phyloP scores from a whole-genome alignment of 495 filamentous ascomycete species.

The Aspergillus panamensis region DNA sequence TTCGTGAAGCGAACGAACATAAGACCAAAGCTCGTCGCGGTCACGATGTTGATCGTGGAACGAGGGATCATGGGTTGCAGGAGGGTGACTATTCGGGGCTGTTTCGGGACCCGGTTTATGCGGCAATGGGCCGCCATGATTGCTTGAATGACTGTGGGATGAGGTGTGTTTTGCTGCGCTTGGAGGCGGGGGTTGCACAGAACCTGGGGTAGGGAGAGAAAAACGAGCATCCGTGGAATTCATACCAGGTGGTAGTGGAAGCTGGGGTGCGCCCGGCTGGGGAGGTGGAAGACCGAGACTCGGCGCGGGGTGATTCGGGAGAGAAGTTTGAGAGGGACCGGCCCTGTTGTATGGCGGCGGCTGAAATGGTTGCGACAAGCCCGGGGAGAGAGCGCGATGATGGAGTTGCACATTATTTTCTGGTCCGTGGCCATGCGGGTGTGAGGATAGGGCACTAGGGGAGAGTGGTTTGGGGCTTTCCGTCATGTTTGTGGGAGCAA shows the following conservation, averaged over 20 bases:
- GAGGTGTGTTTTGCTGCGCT: slow-evolving; percentile 30
- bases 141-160: slow-evolving; percentile 42
- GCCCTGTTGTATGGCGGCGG: slow-evolving; percentile 62
- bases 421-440: slow-evolving; percentile 55
- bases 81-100: slow-evolving; percentile 22
- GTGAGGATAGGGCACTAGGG: slow-evolving; percentile 60
- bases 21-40: slow-evolving; percentile 42
- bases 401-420: slow-evolving; percentile 40
- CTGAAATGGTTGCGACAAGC: slow-evolving; percentile 62
- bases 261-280: slow-evolving; percentile 44
- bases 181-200: slow-evolving; percentile 16
- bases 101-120: slow-evolving; percentile 31
- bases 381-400: slow-evolving; percentile 64
- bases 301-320: slow-evolving; percentile 28
- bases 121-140: slow-evolving; percentile 32
- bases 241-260: slow-evolving; percentile 52
- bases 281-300: slow-evolving; percentile 36
- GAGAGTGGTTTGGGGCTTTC: slow-evolving; percentile 87
- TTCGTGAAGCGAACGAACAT: slow-evolving; percentile 44
- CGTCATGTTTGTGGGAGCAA: slow-evolving; percentile 68
- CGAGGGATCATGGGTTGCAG: slow-evolving; percentile 24
- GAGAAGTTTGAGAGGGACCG: slow-evolving; percentile 26
- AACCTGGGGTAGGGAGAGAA: slow-evolving; percentile 33
- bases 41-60: slow-evolving; percentile 33
- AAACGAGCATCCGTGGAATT: slow-evolving; percentile 46